Evolutionary conservation across 768 basidiomycete genomes (phyloP).

Genomic region (Kwoniella sp.): DNA sequence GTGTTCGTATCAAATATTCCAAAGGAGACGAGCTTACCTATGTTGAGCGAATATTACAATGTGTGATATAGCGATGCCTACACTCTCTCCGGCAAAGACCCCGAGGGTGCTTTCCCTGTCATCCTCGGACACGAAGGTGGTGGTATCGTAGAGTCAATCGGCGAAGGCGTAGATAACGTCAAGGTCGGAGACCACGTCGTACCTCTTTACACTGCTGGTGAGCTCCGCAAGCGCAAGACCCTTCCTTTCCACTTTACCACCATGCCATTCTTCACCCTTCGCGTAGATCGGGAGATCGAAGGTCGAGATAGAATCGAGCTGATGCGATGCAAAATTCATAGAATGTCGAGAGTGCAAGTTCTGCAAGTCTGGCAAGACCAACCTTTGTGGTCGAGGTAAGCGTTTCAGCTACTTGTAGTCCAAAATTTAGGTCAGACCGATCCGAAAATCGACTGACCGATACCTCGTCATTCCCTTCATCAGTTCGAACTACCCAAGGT

Average conservation of each 20-base stretch:
- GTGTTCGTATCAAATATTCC: neutral
- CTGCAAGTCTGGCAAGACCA: slow-evolving; percentile 88
- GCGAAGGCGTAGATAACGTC: slow-evolving; percentile 86
- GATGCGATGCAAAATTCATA: too few species aligned
- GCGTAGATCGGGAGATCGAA: too few species aligned
- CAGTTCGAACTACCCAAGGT: slow-evolving; percentile 84
- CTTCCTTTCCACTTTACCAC: too few species aligned
- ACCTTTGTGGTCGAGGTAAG: slow-evolving; percentile 90
- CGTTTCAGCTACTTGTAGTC: neutral
- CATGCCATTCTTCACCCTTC: too few species aligned
- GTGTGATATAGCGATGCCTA: slow-evolving; percentile 78
- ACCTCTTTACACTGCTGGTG: slow-evolving; percentile 92
- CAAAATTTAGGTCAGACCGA: neutral
- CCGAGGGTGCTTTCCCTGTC: slow-evolving; percentile 90
- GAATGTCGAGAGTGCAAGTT: slow-evolving; percentile 82
- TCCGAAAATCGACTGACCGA: neutral
- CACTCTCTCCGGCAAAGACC: slow-evolving; percentile 91
- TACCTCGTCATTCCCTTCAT: slow-evolving; percentile 2
- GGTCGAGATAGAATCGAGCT: too few species aligned
- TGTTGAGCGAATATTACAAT: neutral
- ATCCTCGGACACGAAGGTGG: slow-evolving; percentile 84
- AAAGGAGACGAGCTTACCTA: neutral
- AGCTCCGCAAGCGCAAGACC: slow-evolving; percentile 32
- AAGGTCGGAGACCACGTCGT: slow-evolving; percentile 91
- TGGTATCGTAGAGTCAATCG: slow-evolving; percentile 81